These are phyloP conservation scores for Plasmodium inui DNA, from an alignment of 169 alveolate genomes.

Conservation along the genomic window DNA sequence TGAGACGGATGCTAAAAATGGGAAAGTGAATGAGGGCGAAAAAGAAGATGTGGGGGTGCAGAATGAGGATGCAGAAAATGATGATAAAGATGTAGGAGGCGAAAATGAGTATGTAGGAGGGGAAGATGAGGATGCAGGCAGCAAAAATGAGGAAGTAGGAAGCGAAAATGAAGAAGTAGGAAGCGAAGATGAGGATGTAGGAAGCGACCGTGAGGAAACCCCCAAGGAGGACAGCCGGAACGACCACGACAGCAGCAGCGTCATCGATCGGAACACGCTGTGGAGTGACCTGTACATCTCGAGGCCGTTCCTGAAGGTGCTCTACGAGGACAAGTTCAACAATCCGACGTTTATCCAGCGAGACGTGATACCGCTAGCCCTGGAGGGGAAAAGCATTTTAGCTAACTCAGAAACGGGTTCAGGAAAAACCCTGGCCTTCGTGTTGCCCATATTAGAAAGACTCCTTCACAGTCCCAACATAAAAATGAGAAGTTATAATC, in stretches of 20 bases:
- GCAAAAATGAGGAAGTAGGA: not conserved
- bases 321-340: constrained; percentile 83
- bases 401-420: constrained; percentile 94
- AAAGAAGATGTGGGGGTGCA: not conserved
- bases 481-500: constrained; percentile 76
- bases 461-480: constrained; percentile 85
- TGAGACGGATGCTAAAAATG: not conserved
- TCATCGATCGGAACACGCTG: constrained; percentile 29
- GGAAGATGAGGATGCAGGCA: not conserved
- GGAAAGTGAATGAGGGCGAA: not conserved
- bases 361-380: constrained; percentile 91
- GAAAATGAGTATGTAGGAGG: too few species aligned
- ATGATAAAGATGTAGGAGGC: not conserved
- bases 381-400: constrained; percentile 88
- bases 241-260: not conserved
- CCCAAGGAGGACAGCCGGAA: not conserved
- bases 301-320: constrained; percentile 81
- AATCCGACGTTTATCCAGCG: constrained; percentile 90
- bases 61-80: not conserved
- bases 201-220: not conserved
- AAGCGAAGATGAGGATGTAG: not conserved
- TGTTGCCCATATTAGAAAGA: constrained; percentile 91
- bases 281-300: constrained; percentile 70
- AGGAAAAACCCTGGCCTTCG: constrained; percentile 93
- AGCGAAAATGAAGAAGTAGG: not conserved